Conservation (phyloP, 2,329 filamentous ascomycete species). For the Trichoderma sp. region DNA sequence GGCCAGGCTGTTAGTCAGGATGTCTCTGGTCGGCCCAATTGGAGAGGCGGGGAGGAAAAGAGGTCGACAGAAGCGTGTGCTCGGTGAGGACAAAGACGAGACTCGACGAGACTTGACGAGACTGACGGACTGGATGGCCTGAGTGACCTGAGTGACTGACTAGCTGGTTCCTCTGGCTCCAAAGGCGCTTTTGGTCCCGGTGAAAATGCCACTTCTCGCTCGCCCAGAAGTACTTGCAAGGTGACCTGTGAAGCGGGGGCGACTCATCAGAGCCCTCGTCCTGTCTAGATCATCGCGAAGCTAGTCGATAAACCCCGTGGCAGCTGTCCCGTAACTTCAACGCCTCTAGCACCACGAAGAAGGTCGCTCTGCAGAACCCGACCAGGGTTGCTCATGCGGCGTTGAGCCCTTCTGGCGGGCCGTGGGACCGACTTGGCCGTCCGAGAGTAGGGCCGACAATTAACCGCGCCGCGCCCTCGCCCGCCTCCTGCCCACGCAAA, state of each 20-base stretch:
- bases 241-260: conserved; percentile 19
- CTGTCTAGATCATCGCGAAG: conserved; percentile 19
- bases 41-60: neutral
- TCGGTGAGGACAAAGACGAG: conserved; percentile 10
- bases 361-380: conserved; percentile 9
- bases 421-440: neutral
- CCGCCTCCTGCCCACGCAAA: neutral
- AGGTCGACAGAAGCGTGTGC: neutral
- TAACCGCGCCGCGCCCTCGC: neutral
- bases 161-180: conserved; percentile 7
- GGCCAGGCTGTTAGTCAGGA: conserved; percentile 6
- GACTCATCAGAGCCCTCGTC: conserved; percentile 13
- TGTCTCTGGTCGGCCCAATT: neutral
- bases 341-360: conserved; percentile 11
- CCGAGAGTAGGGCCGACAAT: neutral
- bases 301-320: conserved; percentile 15
- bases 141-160: neutral
- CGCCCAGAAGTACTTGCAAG: neutral
- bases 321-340: conserved; percentile 3
- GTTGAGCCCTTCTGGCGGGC: conserved; percentile 8
- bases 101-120: too few relatives aligned
- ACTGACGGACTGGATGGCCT: too few relatives aligned
- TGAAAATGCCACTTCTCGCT: neutral
- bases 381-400: conserved; percentile 16
- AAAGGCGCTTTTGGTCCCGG: neutral